Evolutionary conservation across 805 yeast species (phyloP), one percentile per base, ranked within the genome.

Genomic region (Kazachstania viticola): DNA sequence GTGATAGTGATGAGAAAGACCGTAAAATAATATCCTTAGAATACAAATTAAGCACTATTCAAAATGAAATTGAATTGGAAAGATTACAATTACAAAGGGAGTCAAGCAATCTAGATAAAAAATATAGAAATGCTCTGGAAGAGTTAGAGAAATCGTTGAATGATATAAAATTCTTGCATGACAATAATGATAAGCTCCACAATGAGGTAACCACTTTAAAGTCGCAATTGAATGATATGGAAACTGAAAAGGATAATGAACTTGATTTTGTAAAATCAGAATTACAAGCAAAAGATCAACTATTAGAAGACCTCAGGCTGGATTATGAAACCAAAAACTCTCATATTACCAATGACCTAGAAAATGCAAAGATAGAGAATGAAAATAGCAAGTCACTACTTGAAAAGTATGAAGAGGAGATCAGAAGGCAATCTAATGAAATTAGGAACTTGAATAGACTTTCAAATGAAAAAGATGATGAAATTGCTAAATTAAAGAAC

Each of bases 221-320:
- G 25, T 42, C 4, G 39, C 55, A 33, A 31, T 36, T 21, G 30
- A 41, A 15, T 18, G 23, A 41, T 33, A 46, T 39, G 31, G 54
- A 45, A 31, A 53, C 11, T 3, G 34, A 29, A 6, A 45, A 41
- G 25, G 51, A 53, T 31, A 18, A 46, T 34, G 37, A 54, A 42
- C 31, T 62, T 22, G 58, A 62, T 17, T 52, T 58, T 23, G 46
- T 69, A 31, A 47, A 57, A 14, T 45, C 61, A 1, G 60, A 66
- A 27, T 44, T 61, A 29, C 44, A 45, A 5, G 25, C 30, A 3
- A 40, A 34, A 28, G 51, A 55, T 31, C 27, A 52, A 35, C 40
- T 58, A 42, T 31, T 62, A 18, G 62, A 64, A 14, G 56, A 56
- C 26, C 42, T 65, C 28, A 46, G 57, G 13, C 48, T 62, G 3